Evolutionary conservation across 805 yeast species (phyloP).

Genomic region (Kurtzmaniella cleridarum): DNA sequence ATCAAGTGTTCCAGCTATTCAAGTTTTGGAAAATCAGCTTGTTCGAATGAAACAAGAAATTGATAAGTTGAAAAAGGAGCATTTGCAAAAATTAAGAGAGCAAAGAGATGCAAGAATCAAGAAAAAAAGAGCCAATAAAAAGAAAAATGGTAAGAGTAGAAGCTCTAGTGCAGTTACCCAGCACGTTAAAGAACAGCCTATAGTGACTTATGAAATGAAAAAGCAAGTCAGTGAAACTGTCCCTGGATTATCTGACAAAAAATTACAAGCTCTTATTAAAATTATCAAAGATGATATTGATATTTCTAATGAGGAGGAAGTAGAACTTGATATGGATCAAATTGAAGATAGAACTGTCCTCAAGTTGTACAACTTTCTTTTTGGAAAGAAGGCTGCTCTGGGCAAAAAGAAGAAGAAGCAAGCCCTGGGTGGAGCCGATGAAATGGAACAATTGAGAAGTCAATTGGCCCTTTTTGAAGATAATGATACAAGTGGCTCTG

Average conservation of each 20-base stretch:
- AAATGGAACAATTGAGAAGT: slow-evolving; percentile 63
- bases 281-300: slow-evolving; percentile 71
- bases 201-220: slow-evolving; percentile 93
- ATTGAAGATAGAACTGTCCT: slow-evolving; percentile 78
- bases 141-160: slow-evolving; percentile 9
- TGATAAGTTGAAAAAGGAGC: slow-evolving; percentile 74
- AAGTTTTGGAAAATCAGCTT: slow-evolving; percentile 81
- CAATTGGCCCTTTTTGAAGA: slow-evolving; percentile 42
- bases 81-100: slow-evolving; percentile 59
- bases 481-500: slow-evolving; percentile 19
- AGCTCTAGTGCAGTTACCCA: slow-evolving; percentile 17
- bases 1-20: slow-evolving; percentile 84
- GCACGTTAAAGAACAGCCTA: slow-evolving; percentile 21
- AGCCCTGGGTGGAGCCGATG: slow-evolving; percentile 26
- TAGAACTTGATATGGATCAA: slow-evolving; percentile 93
- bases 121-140: slow-evolving; percentile 35
- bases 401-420: slow-evolving; percentile 34
- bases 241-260: slow-evolving; percentile 69
- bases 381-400: slow-evolving; percentile 35
- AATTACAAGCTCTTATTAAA: slow-evolving; percentile 74
- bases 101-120: slow-evolving; percentile 53
- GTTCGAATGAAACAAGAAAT: slow-evolving; percentile 81
- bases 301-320: slow-evolving; percentile 71
- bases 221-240: slow-evolving; percentile 86
- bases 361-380: slow-evolving; percentile 77